Evolutionary conservation across 495 filamentous ascomycete genomes (phyloP), one percentile per base, ranked within the genome.

Genomic region (Rostrohypoxylon terebratum): DNA sequence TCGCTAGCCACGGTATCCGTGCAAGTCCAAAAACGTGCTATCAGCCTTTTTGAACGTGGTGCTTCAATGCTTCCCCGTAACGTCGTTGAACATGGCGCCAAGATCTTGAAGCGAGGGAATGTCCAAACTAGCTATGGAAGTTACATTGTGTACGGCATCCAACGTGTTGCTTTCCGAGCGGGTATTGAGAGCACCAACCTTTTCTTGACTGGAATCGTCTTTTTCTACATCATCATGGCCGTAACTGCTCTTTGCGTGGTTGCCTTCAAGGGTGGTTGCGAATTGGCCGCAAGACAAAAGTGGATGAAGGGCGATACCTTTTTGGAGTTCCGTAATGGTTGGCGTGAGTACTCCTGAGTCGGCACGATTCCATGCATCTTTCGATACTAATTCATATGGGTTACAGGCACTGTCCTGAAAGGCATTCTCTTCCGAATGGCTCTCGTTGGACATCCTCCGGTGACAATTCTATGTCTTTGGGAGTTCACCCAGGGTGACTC

Each of bases 371-470:
- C 8, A 11, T 21, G 16, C 34, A 2, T 18, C 20, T 36, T 42
- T 51, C 31, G 5, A 69, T 63, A 25, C 59, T 54, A 23, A 70
- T 13, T 31, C 8, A 14, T 20, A 9, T 33, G 14, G 51, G 3
- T 62, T 42, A 20, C 16, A 78, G 76, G 92, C 25, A 86, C 86
- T 34, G 92, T 97, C 14, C 85, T 94, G 70, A 94, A 94, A 77
- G 96, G 95, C 55, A 97, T 98, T 73, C 86, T 99, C 66, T 99
- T 93, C 87, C 91, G 96, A 60, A 82, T 97, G 79, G 88, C 93
- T 18, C 87, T 98, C 51, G 94, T 99, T 68, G 96, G 95, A 66
- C 97, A 94, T 83, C 93, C 96, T 9, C 93, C 97, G 77, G 93
- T 98, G 85, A 86, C 87, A 36, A 90, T 97, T 28, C 88, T 98